Evolutionary conservation across 2,329 filamentous ascomycete genomes (phyloP), one percentile per base, ranked within the genome.

Genomic region (Aureobasidium lini): DNA sequence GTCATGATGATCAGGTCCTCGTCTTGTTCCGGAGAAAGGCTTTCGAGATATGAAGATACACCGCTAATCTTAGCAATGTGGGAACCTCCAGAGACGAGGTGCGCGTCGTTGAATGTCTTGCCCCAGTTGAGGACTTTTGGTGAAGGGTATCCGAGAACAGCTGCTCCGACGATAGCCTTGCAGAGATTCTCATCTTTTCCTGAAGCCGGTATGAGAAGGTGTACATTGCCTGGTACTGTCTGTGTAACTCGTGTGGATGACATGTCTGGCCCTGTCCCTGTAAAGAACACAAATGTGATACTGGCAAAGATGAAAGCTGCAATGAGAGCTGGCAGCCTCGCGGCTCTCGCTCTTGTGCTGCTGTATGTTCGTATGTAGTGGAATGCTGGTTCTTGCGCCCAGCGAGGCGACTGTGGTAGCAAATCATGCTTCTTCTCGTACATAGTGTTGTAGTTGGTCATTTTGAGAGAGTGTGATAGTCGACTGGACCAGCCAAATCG

Each of bases 1-100:
- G 84, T 77, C 59, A 88, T 77, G 57, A 88, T 71, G 9, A 87
- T 78, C n/a, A 89, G 71, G 67, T 89, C 86, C 0, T 69, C 67
- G 16, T 70, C 66, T 18, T 54, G 49, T 2, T 49, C 56, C 4
- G 60, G 16, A 9, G 60, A 50, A 7, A 70, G 54, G 4, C 68
- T 65, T 15, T 70, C 65, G 9, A 71, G 62, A 34, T 67, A 69
- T 1, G 66, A 62, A 10, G 64, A 52, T 2, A 68, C 63, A 8
- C 64, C 65, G 16, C 54, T 63, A 50, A 70, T 66, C 59, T 70
- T 71, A 15, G 64, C 64, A 32, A 67, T 56, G 53, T 68, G 66
- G 13, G 64, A 66, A 10, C 50, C 50, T 11, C 54, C 59, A 16
- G 52, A 57, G n/a, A 50, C 39, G 8, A 59, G 56, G 4, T 29